phyloP scores from a whole-genome alignment of 305 asterid genomes.

The Solanum hybrid region DNA sequence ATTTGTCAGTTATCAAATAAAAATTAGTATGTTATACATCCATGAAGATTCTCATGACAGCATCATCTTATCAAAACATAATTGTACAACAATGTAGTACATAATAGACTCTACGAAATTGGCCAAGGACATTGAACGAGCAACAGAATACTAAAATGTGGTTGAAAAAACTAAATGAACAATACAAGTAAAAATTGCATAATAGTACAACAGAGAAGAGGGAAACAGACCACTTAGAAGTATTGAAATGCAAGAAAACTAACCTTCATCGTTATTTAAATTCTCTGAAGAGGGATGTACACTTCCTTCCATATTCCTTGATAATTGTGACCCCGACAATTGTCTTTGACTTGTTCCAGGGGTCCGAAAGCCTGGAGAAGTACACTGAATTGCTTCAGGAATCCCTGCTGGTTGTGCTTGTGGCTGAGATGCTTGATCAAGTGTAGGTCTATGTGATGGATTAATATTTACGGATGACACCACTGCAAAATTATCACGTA shows the following conservation, averaged over 20 bases:
- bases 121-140: neutral
- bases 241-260: neutral
- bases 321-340: neutral
- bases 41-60: neutral
- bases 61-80: neutral
- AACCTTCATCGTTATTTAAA: neutral
- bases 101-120: neutral
- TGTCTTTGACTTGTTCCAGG: neutral
- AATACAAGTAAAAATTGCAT: neutral
- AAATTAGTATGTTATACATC: neutral
- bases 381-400: neutral
- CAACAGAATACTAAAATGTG: neutral
- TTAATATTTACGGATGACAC: neutral
- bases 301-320: neutral
- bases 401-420: neutral
- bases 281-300: slow-evolving; percentile 1
- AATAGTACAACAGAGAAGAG: neutral
- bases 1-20: neutral
- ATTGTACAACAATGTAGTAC: neutral
- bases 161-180: neutral
- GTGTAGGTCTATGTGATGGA: neutral
- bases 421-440: slow-evolving; percentile 2
- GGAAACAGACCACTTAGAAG: neutral
- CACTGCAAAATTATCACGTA: neutral
- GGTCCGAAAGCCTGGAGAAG: neutral